phyloP scores from a whole-genome alignment of 1,139 yeast genomes.

The Scheffersomyces parashehatae region DNA sequence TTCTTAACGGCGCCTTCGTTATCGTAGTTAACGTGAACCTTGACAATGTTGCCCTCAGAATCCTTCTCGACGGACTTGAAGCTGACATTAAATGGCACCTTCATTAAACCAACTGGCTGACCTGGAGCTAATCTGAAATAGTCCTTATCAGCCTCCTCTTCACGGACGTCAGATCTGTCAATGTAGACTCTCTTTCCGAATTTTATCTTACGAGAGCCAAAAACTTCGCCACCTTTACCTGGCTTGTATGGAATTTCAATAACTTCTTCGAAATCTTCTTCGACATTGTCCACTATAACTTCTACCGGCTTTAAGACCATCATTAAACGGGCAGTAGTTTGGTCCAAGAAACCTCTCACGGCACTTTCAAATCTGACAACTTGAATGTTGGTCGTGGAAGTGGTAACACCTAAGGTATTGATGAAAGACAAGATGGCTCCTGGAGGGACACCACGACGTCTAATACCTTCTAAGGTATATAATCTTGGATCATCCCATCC shows the following conservation, averaged over 20 bases:
- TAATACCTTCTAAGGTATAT: slow-evolving; percentile 89
- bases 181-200: slow-evolving; percentile 79
- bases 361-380: slow-evolving; percentile 86
- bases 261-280: slow-evolving; percentile 68
- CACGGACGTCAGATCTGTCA: slow-evolving; percentile 84
- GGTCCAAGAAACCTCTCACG: slow-evolving; percentile 83
- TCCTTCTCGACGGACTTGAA: slow-evolving; percentile 71
- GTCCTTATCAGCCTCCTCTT: slow-evolving; percentile 49
- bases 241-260: slow-evolving; percentile 89
- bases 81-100: slow-evolving; percentile 80
- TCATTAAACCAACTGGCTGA: slow-evolving; percentile 94
- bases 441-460: slow-evolving; percentile 99
- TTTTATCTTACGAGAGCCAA: slow-evolving; percentile 73
- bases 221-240: slow-evolving; percentile 49
- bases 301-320: slow-evolving; percentile 86
- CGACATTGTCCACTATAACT: slow-evolving; percentile 78
- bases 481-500: slow-evolving; percentile 99
- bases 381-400: slow-evolving; percentile 89
- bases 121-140: slow-evolving; percentile 93
- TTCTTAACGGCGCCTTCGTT: slow-evolving; percentile 55
- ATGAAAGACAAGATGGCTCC: slow-evolving; percentile 93
- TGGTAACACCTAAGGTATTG: slow-evolving; percentile 95
- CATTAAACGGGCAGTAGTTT: slow-evolving; percentile 93
- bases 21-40: slow-evolving; percentile 81
- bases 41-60: slow-evolving; percentile 59